Conservation (phyloP, 2,329 filamentous ascomycete species). For the Aspergillus thermomutatus region DNA sequence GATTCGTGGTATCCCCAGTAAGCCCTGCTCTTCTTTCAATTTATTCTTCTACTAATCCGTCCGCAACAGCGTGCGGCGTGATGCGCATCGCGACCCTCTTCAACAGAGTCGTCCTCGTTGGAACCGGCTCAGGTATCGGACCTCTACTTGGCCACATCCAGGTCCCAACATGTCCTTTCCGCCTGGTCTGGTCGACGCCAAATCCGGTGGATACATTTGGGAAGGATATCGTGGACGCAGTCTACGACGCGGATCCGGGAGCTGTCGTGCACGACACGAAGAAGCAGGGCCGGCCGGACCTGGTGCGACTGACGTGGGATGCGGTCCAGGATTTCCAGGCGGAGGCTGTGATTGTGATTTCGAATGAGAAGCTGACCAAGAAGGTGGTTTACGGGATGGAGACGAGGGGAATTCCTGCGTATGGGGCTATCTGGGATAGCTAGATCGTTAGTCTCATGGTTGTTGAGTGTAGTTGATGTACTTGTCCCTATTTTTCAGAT, state of each 20-base stretch:
- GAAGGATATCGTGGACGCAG: constrained; percentile 26
- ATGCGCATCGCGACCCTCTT: constrained; percentile 36
- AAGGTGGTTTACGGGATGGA: constrained; percentile 40
- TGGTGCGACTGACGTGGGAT: constrained; percentile 22
- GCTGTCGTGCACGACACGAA: constrained; percentile 37
- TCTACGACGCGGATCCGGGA: constrained; percentile 29
- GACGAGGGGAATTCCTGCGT: constrained; percentile 34
- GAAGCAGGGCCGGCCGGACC: constrained; percentile 28
- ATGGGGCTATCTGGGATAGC: constrained; percentile 19
- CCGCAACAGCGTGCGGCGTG: constrained; percentile 25
- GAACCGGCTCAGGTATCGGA: constrained; percentile 39
- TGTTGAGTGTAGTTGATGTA: too few relatives aligned
- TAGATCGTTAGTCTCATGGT: background rate
- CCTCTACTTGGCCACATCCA: constrained; percentile 34
- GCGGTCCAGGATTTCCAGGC: constrained; percentile 29
- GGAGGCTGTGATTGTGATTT: constrained; percentile 38
- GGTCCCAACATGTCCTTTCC: constrained; percentile 20
- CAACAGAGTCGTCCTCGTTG: constrained; percentile 35
- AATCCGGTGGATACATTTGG: constrained; percentile 35
- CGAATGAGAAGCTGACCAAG: constrained; percentile 35
- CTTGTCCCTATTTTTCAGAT: too few relatives aligned
- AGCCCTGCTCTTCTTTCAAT: background rate
- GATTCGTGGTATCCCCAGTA: constrained; percentile 17
- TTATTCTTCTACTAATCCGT: background rate
- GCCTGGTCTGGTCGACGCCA: constrained; percentile 36